These are phyloP conservation scores for Wickerhamiella sorbophila DNA, from an alignment of 805 yeast species.

Conservation along the genomic window DNA sequence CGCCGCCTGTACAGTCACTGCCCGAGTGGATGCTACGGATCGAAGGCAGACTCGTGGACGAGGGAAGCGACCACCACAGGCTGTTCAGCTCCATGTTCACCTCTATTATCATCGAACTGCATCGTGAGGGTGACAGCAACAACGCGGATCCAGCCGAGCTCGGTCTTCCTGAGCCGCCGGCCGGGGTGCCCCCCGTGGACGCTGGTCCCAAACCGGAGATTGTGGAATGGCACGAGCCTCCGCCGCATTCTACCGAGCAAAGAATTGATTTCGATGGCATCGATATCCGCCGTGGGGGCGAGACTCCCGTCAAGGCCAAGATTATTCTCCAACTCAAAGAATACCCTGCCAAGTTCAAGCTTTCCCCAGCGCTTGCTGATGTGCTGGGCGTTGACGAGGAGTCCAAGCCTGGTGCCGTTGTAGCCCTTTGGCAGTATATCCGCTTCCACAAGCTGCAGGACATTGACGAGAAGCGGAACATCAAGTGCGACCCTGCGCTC, in stretches of 20 bases:
- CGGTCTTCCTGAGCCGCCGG: not conserved
- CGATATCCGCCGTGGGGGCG: constrained; percentile 72
- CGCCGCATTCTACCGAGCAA: constrained; percentile 17
- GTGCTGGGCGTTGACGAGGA: constrained; percentile 65
- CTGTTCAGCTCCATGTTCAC: constrained; percentile 70
- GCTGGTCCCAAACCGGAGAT: constrained; percentile 22
- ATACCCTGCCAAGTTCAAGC: constrained; percentile 48
- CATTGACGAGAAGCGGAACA: constrained; percentile 38
- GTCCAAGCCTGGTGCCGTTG: constrained; percentile 75
- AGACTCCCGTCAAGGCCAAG: constrained; percentile 45
- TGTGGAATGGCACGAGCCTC: constrained; percentile 77
- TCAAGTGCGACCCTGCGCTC: constrained; percentile 37
- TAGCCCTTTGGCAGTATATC: constrained; percentile 62
- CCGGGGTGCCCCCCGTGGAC: not conserved
- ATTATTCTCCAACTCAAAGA: constrained; percentile 74
- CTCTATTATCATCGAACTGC: constrained; percentile 70
- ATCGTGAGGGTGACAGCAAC: constrained; percentile 6
- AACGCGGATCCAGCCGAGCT: not conserved
- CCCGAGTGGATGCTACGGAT: constrained; percentile 65
- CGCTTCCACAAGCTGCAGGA: constrained; percentile 52
- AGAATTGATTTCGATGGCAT: constrained; percentile 67
- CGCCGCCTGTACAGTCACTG: constrained; percentile 28
- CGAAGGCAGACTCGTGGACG: constrained; percentile 65
- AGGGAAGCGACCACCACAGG: constrained; percentile 36
- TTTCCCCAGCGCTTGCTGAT: constrained; percentile 51